A percentile compares a stretch with the other conserved stretches of the same genome.
phyloP scores from a whole-genome alignment of 176 grass and related monocot species.

The Ampelocalamus luodianensis region DNA sequence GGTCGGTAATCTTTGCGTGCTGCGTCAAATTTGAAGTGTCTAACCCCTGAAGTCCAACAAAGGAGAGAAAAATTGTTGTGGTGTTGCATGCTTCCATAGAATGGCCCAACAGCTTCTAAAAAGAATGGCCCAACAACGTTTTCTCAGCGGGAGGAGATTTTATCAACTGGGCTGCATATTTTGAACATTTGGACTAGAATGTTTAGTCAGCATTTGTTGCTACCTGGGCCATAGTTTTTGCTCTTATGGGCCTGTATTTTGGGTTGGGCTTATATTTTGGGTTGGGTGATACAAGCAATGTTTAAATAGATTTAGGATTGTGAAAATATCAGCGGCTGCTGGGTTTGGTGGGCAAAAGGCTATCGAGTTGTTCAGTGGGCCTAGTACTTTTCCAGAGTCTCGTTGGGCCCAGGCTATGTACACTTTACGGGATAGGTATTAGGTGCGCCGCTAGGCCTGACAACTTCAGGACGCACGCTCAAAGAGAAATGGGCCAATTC shows the following conservation, averaged over 20 bases:
- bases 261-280: not conserved
- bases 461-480: not conserved
- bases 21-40: not conserved
- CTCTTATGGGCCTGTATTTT: not conserved
- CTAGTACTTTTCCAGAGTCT: not conserved
- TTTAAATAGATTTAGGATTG: not conserved
- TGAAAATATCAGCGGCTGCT: not conserved
- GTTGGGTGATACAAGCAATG: not conserved
- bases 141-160: not conserved
- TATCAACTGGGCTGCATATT: not conserved
- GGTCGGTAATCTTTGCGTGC: not conserved
- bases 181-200: not conserved
- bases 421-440: not conserved
- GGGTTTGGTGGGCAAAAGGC: not conserved
- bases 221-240: not conserved
- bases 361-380: not conserved
- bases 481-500: not conserved
- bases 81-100: not conserved
- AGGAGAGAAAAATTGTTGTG: not conserved
- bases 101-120: no score
- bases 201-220: not conserved
- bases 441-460: not conserved
- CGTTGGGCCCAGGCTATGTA: not conserved
- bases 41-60: not conserved
- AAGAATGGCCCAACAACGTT: not conserved